Conservation (phyloP, 2,329 filamentous ascomycete species). For the Talaromyces sp. region DNA sequence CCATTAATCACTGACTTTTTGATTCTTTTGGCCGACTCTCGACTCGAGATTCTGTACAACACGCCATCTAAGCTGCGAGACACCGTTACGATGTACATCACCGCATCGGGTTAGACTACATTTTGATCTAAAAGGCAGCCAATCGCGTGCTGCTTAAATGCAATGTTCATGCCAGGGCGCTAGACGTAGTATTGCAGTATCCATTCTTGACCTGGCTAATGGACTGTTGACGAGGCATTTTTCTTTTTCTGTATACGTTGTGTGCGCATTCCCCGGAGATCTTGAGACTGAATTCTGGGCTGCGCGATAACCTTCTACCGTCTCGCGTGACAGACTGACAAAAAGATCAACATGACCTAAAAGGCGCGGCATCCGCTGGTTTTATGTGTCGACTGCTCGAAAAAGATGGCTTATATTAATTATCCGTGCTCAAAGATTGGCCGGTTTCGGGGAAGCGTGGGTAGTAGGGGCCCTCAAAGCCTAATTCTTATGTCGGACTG, state of each 20-base stretch:
- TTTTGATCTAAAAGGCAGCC: neutral
- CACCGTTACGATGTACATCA: neutral
- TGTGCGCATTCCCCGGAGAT: neutral
- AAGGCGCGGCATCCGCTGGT: conserved; percentile 12
- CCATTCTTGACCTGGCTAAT: neutral
- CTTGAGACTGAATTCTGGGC: neutral
- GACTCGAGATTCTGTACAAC: conserved; percentile 1
- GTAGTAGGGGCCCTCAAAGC: neutral
- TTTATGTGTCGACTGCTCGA: neutral
- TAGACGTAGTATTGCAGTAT: neutral
- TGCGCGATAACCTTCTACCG: no score
- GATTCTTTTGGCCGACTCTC: neutral
- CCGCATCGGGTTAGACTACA: neutral
- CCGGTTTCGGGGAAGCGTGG: conserved; percentile 10
- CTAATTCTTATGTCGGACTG: neutral
- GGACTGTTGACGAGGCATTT: neutral
- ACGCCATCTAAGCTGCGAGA: neutral
- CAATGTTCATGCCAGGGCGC: neutral
- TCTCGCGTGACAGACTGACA: neutral
- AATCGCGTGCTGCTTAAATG: conserved; percentile 1
- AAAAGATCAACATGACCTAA: neutral
- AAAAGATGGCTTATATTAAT: neutral
- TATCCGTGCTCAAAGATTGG: conserved; percentile 12
- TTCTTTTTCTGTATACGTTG: neutral
- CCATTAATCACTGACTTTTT: neutral